These are phyloP conservation scores for Neonothopanus nambi DNA, from an alignment of 1,284 basidiomycete species.

Conservation along the genomic window DNA sequence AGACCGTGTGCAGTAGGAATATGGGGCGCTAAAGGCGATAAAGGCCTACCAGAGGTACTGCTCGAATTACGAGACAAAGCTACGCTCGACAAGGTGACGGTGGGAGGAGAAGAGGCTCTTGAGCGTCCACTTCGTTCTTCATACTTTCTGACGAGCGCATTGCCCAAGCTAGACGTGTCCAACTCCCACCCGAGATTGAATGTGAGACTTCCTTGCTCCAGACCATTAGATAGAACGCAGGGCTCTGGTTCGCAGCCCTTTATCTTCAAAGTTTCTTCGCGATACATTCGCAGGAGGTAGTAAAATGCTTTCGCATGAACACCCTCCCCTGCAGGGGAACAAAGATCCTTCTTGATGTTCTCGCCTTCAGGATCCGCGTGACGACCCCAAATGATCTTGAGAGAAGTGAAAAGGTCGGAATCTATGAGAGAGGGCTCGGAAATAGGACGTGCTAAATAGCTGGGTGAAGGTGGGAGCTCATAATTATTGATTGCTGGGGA, in stretches of 20 bases:
- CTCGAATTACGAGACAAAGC: neutral
- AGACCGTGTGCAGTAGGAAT: neutral
- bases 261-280: conserved; percentile 72
- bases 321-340: conserved; percentile 63
- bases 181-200: conserved; percentile 39
- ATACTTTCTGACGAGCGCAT: neutral
- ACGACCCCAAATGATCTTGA: conserved; percentile 87
- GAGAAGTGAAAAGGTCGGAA: conserved; percentile 81
- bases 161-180: conserved; percentile 19
- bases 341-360: conserved; percentile 62
- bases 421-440: conserved; percentile 78
- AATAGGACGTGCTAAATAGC: conserved; percentile 62
- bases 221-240: neutral
- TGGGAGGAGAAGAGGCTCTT: neutral
- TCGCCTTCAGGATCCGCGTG: conserved; percentile 54
- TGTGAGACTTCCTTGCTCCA: conserved; percentile 22
- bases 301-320: conserved; percentile 93
- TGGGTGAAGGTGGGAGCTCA: conserved; percentile 62
- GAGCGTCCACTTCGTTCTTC: neutral
- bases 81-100: neutral
- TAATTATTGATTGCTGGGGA: conserved; percentile 37
- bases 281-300: conserved; percentile 81
- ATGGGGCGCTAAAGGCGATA: conserved; percentile 1
- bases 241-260: conserved; percentile 40
- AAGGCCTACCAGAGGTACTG: neutral